These are phyloP conservation scores for Carallia pectinifolia DNA, from an alignment of 345 rosid genomes.

Conservation along the genomic window DNA sequence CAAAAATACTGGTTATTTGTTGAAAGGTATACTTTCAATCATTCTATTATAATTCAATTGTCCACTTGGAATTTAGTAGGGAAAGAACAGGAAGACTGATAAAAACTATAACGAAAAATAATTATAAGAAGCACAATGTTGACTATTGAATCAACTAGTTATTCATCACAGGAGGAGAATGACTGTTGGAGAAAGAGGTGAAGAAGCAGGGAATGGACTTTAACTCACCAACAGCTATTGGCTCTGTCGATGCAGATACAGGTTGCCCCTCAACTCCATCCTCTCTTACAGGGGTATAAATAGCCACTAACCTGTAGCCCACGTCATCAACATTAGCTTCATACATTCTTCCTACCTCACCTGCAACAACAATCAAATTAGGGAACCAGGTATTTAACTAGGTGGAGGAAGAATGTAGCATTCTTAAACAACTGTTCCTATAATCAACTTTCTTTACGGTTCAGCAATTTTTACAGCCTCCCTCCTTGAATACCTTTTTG, in stretches of 20 bases:
- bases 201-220: constrained; percentile 2
- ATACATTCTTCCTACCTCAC: constrained; percentile 90
- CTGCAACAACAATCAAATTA: constrained; percentile 43
- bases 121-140: too few relatives aligned
- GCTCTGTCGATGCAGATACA: constrained; percentile 93
- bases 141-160: neutral
- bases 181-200: neutral
- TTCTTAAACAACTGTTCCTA: too few relatives aligned
- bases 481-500: too few relatives aligned
- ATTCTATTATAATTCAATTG: too few relatives aligned
- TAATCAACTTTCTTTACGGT: too few relatives aligned
- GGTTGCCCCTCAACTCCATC: constrained; percentile 97
- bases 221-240: constrained; percentile 76
- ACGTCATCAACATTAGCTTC: constrained; percentile 99
- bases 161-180: neutral
- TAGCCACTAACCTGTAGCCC: constrained; percentile 86
- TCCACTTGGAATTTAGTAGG: too few relatives aligned
- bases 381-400: constrained; percentile 1
- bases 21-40: too few relatives aligned
- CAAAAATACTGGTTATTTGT: too few relatives aligned
- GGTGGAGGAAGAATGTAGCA: neutral
- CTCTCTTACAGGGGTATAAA: constrained; percentile 83
- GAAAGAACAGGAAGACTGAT: too few relatives aligned
- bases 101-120: too few relatives aligned
- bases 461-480: too few relatives aligned